Evolutionary conservation across 345 rosid species (phyloP).

Genomic region (Euphorbia lathyris): DNA sequence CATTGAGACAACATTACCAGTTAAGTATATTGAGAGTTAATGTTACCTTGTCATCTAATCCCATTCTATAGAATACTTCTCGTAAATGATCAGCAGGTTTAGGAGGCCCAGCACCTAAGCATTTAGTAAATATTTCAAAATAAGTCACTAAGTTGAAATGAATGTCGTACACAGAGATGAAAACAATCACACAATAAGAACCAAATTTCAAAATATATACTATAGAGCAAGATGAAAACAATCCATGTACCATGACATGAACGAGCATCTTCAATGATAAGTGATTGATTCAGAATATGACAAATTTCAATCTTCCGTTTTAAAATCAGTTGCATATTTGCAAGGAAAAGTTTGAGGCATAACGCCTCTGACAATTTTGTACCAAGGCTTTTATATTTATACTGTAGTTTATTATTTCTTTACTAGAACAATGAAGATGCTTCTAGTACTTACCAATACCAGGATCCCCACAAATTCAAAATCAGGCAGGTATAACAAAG

Average conservation of each 20-base stretch:
- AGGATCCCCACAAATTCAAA: conserved; percentile 4
- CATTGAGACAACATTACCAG: conserved; percentile 1
- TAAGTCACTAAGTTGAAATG: conserved; percentile 11
- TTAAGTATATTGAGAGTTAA: not conserved
- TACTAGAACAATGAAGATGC: not conserved
- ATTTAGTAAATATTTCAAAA: conserved; percentile 10
- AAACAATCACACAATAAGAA: not conserved
- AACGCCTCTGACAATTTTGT: not conserved
- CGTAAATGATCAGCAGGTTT: conserved; percentile 82
- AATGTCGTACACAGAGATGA: not conserved
- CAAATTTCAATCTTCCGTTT: not conserved
- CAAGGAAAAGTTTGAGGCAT: not conserved
- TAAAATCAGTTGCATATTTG: not conserved
- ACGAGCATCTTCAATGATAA: not conserved
- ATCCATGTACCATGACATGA: not conserved
- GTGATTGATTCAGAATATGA: not conserved
- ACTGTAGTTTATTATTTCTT: not conserved
- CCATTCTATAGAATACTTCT: conserved; percentile 89
- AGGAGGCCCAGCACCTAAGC: conserved; percentile 84
- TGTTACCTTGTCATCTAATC: conserved; percentile 75
- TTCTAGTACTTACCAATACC: not conserved
- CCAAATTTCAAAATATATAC: not conserved
- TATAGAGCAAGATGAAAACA: not conserved
- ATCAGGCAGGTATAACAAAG: not conserved
- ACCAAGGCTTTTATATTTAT: not conserved